A percentile compares a stretch with the other conserved stretches of the same genome.
phyloP scores from a whole-genome alignment of 2,329 filamentous ascomycete species.

The Epicoccum nigrum region DNA sequence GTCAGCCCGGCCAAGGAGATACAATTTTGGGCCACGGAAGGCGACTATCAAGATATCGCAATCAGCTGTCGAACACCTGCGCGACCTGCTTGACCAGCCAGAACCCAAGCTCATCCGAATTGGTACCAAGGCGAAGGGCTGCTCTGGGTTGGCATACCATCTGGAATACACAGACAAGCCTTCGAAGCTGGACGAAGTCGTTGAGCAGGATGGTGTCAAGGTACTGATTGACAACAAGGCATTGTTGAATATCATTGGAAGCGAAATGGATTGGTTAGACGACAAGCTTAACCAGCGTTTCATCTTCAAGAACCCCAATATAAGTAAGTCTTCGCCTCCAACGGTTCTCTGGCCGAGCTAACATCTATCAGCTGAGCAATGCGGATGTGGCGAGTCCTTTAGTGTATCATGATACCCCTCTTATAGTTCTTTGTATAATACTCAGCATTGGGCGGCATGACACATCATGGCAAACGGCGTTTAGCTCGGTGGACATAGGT shows the following conservation, averaged over 20 bases:
- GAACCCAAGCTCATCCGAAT: conserved; percentile 93
- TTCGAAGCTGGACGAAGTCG: conserved; percentile 84
- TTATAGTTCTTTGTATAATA: conserved; percentile 21
- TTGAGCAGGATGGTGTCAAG: conserved; percentile 95
- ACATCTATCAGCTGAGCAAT: conserved; percentile 79
- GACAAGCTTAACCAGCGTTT: conserved; percentile 93
- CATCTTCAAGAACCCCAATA: conserved; percentile 96
- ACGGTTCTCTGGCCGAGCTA: conserved; percentile 20
- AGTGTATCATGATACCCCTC: conserved; percentile 56
- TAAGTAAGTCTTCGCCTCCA: conserved; percentile 72
- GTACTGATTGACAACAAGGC: conserved; percentile 98
- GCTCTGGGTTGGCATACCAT: conserved; percentile 91
- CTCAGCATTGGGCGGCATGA: conserved; percentile 39
- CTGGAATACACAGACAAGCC: conserved; percentile 95
- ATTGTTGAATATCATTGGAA: conserved; percentile 95
- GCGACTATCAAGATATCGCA: conserved; percentile 88
- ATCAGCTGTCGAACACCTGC: conserved; percentile 78
- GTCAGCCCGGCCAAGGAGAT: conserved; percentile 62
- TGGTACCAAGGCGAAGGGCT: conserved; percentile 91
- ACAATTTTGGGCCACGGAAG: conserved; percentile 80
- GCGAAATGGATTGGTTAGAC: conserved; percentile 98
- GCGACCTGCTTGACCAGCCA: conserved; percentile 77
- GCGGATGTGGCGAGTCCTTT: conserved; percentile 95
- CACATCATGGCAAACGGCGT: conserved; percentile 24
- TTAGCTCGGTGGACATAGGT: conserved; percentile 2